phyloP scores from a whole-genome alignment of 2,329 filamentous ascomycete genomes.

The Elsinoe batatas region DNA sequence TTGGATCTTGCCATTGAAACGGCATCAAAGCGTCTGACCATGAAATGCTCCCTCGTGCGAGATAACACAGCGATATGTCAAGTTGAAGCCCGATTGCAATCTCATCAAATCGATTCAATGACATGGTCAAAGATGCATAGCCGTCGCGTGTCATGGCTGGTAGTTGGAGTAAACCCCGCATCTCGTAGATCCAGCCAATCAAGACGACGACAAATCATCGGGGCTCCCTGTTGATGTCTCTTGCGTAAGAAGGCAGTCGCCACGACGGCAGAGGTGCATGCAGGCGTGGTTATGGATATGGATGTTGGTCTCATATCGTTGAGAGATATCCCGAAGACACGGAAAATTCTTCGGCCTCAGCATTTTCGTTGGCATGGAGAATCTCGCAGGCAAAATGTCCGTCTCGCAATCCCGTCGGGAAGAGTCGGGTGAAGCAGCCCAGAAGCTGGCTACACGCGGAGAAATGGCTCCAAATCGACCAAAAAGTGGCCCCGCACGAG shows the following conservation, averaged over 20 bases:
- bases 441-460: constrained; percentile 11
- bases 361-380: not conserved
- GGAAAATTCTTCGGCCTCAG: constrained; percentile 5
- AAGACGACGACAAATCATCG: not conserved
- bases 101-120: too few species aligned
- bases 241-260: too few species aligned
- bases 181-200: not conserved
- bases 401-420: constrained; percentile 1
- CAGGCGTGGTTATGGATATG: too few species aligned
- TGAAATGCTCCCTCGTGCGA: too few species aligned
- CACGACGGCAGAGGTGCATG: too few species aligned
- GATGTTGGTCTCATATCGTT: not conserved
- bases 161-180: not conserved
- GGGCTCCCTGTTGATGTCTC: too few species aligned
- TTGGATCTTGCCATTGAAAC: too few species aligned
- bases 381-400: not conserved
- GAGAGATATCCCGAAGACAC: not conserved
- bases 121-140: too few species aligned
- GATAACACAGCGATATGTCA: too few species aligned
- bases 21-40: too few species aligned
- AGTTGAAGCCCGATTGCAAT: too few species aligned
- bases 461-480: constrained; percentile 5
- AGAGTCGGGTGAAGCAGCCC: not conserved
- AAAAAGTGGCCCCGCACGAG: constrained; percentile 9
- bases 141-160: not conserved